Evolutionary conservation across 495 filamentous ascomycete species (phyloP).

Genomic region (Penicillium lividum): DNA sequence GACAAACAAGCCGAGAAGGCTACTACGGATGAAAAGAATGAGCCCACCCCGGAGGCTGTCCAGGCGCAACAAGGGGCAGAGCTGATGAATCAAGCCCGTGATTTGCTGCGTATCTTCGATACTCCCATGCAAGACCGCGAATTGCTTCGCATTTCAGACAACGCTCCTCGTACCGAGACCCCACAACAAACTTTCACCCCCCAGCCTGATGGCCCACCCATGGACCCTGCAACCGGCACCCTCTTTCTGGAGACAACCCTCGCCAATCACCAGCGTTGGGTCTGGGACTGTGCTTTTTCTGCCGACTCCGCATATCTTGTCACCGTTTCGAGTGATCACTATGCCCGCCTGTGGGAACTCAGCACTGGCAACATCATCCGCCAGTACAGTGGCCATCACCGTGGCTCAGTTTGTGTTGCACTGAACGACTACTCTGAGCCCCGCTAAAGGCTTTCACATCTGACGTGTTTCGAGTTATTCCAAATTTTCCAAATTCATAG

Average conservation of each 20-base stretch:
- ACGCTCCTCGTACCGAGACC: conserved; percentile 26
- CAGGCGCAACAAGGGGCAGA: conserved; percentile 9
- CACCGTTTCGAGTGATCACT: conserved; percentile 97
- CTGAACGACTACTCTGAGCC: conserved; percentile 94
- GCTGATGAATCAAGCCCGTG: conserved; percentile 16
- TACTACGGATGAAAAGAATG: conserved; percentile 13
- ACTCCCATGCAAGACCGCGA: conserved; percentile 23
- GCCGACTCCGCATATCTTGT: conserved; percentile 96
- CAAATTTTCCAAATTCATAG: conserved; percentile 13
- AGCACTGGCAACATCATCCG: conserved; percentile 82
- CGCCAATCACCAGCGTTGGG: conserved; percentile 95
- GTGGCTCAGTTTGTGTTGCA: conserved; percentile 93
- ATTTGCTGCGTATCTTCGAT: conserved; percentile 32
- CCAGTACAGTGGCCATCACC: conserved; percentile 97
- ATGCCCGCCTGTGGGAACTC: conserved; percentile 95
- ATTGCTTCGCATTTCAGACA: conserved; percentile 29
- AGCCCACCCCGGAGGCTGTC: conserved; percentile 22
- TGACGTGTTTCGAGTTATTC: not conserved
- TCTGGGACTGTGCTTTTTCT: conserved; percentile 98
- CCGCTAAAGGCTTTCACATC: conserved; percentile 27
- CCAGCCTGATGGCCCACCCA: conserved; percentile 48
- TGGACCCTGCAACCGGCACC: conserved; percentile 49
- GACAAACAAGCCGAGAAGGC: conserved; percentile 24
- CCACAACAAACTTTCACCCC: conserved; percentile 42
- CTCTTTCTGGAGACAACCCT: conserved; percentile 87